Base-by-base conservation (phyloP, 257 asterid species). In the Verbascum thapsus region DNA sequence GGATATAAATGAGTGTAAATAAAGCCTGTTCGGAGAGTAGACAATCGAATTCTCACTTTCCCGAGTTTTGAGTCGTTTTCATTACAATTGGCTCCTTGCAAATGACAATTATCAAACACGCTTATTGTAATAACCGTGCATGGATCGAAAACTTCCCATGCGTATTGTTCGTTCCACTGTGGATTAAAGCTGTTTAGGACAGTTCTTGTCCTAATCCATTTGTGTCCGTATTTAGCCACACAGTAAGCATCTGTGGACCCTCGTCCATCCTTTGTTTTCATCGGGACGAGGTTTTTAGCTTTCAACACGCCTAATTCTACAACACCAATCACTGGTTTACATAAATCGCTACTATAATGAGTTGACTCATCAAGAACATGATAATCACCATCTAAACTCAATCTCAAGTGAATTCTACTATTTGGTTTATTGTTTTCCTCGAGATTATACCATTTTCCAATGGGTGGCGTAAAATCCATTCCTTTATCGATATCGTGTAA, bases 331-430 rank as follows among this genome's bases (percentile, higher is more conserved):
- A 88, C 71, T 5, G 97, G 97, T 74, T 75, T 87, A 88, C 91
- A 87, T 9, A 89, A 69, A 73, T 92, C 96, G 52, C 97, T 92
- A 20, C 97, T 89, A 16, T 89, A 79, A 41, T 87, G 94, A 3
- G 97, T 85, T 50, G 89, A 66, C 79, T 92, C 99, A 64, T 92
- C 99, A 69, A 92, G 96, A 70, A 92, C 97, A 71, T 92, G 99
- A 60, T 89, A 92, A 4, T 97, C 98, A 7, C 98, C 98, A 60
- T 91, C 98, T 49, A 91, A 74, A 42, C 78, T 76, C 23, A 87
- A 63, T 76, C 98, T 88, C 74, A 85, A 54, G 61, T 87, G 98
- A 67, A 92, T 64, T 83, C 88, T 72, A 64, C 95, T 74, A 32
- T 65, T 76, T 53, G 75, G 34, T 42, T 68, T 79, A n/a, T 15